These are phyloP conservation scores for Abrus pulchellus DNA, from an alignment of 306 rosid species.

Conservation along the genomic window DNA sequence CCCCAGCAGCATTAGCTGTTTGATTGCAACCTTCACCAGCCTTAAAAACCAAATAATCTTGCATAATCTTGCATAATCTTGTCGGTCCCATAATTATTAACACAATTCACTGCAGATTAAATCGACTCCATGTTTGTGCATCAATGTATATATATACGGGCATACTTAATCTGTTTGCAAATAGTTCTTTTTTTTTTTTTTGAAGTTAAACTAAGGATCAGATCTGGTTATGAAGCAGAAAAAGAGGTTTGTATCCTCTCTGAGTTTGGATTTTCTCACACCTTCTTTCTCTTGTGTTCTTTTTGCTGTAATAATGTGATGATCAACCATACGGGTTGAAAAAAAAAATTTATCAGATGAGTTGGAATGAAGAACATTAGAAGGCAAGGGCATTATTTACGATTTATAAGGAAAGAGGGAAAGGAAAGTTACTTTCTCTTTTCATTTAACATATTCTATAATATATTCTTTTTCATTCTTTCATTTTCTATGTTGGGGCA, in stretches of 20 bases:
- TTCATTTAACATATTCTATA: background rate
- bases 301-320: background rate
- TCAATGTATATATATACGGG: background rate
- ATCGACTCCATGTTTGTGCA: constrained; percentile 5
- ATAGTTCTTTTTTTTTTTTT: constrained; percentile 1
- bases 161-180: background rate
- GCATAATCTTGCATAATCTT: constrained; percentile 48
- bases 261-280: too few species aligned
- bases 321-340: constrained; percentile 1
- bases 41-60: constrained; percentile 45
- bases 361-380: background rate
- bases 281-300: too few species aligned
- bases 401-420: background rate
- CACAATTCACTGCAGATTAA: constrained; percentile 31
- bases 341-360: background rate
- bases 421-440: background rate
- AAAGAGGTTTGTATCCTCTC: background rate
- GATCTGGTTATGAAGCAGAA: background rate
- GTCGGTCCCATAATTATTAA: constrained; percentile 51
- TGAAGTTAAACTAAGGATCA: background rate
- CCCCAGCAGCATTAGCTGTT: constrained; percentile 51
- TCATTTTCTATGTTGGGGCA: too few species aligned
- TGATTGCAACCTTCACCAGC: constrained; percentile 60
- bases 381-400: background rate
- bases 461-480: background rate